These are phyloP conservation scores for Macrophomina phaseolina DNA, from an alignment of 2,329 filamentous ascomycete species.

Conservation along the genomic window DNA sequence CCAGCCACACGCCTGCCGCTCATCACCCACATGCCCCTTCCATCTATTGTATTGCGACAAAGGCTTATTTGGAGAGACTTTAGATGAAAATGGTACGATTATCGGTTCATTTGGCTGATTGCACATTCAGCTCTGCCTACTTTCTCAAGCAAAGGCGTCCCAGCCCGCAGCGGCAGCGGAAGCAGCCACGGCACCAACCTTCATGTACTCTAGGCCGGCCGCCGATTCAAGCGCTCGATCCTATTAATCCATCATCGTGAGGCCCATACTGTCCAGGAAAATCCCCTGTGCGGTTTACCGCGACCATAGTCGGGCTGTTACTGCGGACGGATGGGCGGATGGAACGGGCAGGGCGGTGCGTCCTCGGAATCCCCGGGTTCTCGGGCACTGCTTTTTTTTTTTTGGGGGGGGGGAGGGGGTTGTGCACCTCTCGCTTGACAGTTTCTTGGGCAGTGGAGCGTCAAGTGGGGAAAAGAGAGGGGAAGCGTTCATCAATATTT, in stretches of 20 bases:
- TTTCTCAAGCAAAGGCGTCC: too few species aligned
- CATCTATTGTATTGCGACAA: constrained; percentile 7
- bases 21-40: constrained; percentile 1
- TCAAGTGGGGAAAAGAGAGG: constrained; percentile 20
- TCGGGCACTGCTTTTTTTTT: constrained; percentile 2
- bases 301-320: not conserved
- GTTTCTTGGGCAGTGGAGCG: constrained; percentile 11
- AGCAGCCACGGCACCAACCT: not conserved
- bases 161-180: not conserved
- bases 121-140: not conserved
- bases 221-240: not conserved
- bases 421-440: not conserved
- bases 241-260: not conserved
- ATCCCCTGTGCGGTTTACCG: constrained; percentile 3
- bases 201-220: not conserved
- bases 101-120: constrained; percentile 12
- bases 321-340: constrained; percentile 16
- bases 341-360: constrained; percentile 18
- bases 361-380: constrained; percentile 4
- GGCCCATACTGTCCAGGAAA: not conserved
- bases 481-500: constrained; percentile 14
- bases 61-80: not conserved
- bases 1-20: not conserved
- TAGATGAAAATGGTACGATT: constrained; percentile 9
- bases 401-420: too few species aligned